These are phyloP conservation scores for Croton setiger DNA, from an alignment of 441 rosid species.

Conservation along the genomic window DNA sequence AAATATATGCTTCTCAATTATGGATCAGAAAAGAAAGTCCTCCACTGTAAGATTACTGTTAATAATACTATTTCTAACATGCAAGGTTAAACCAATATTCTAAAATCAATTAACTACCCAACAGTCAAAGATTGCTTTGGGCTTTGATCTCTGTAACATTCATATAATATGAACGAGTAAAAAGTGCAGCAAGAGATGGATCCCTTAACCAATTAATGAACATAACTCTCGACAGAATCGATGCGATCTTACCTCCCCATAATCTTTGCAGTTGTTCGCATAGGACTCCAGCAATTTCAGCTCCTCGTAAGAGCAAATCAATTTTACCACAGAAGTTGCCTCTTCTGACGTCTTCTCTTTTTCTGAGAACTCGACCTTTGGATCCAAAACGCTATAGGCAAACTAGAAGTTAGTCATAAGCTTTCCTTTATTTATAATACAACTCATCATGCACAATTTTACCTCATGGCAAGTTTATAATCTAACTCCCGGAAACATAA, in stretches of 20 bases:
- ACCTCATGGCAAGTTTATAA: conserved; percentile 94
- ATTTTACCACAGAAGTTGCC: not conserved
- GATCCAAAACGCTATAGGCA: conserved; percentile 65
- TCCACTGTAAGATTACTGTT: too few relatives aligned
- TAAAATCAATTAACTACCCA: not conserved
- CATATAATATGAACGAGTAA: not conserved
- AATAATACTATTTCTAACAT: too few relatives aligned
- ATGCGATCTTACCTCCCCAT: not conserved
- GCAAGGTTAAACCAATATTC: too few relatives aligned
- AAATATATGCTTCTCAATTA: too few relatives aligned
- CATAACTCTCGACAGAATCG: not conserved
- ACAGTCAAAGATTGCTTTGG: too few relatives aligned
- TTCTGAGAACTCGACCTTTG: conserved; percentile 55
- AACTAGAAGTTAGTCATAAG: conserved; percentile 12
- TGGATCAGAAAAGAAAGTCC: too few relatives aligned
- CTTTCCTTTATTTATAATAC: not conserved
- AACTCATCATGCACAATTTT: not conserved
- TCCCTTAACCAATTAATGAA: not conserved
- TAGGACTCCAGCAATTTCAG: conserved; percentile 69
- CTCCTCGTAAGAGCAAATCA: conserved; percentile 49
- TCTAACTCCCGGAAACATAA: conserved; percentile 63
- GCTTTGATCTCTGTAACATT: too few relatives aligned
- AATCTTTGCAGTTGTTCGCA: conserved; percentile 42
- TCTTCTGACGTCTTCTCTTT: conserved; percentile 24
- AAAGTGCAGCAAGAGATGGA: not conserved